phyloP scores from a whole-genome alignment of 2,329 filamentous ascomycete genomes.

The Aspergillus sp. region DNA sequence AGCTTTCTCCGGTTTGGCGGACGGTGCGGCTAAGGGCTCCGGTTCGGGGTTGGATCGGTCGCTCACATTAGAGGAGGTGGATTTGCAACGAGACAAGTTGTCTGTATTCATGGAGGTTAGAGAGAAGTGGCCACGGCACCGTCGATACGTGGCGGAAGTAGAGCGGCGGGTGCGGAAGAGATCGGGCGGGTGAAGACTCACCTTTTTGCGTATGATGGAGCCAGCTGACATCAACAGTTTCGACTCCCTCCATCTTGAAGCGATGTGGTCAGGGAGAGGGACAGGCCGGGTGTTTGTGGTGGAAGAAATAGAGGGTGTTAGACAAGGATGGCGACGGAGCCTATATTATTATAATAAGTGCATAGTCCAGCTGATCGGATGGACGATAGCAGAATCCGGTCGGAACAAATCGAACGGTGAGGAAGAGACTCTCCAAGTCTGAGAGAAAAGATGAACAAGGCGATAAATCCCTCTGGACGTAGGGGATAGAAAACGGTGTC shows the following conservation, averaged over 20 bases:
- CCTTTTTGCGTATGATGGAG: conserved; percentile 83
- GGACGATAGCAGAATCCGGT: no score
- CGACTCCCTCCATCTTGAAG: conserved; percentile 70
- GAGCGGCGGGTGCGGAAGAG: background rate
- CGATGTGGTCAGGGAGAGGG: background rate
- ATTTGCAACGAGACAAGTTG: conserved; percentile 36
- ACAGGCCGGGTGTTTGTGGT: background rate
- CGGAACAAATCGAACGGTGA: no score
- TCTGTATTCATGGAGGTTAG: conserved; percentile 20
- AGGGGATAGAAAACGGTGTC: conserved; percentile 1
- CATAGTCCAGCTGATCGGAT: no score
- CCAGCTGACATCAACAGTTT: conserved; percentile 87
- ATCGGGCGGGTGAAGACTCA: conserved; percentile 38
- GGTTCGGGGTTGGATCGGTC: conserved; percentile 27
- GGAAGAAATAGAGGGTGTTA: background rate
- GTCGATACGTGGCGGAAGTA: background rate
- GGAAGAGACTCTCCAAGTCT: no score
- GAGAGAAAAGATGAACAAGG: background rate
- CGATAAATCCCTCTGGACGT: background rate
- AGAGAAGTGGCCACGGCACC: background rate
- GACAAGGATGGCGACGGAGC: background rate
- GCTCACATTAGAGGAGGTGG: conserved; percentile 30
- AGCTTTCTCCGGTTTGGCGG: conserved; percentile 22
- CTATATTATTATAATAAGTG: no score
- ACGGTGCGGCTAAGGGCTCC: conserved; percentile 17